Evolutionary conservation across 495 filamentous ascomycete genomes (phyloP), one percentile per base, ranked within the genome.

Genomic region (Bryoglossum gracile): DNA sequence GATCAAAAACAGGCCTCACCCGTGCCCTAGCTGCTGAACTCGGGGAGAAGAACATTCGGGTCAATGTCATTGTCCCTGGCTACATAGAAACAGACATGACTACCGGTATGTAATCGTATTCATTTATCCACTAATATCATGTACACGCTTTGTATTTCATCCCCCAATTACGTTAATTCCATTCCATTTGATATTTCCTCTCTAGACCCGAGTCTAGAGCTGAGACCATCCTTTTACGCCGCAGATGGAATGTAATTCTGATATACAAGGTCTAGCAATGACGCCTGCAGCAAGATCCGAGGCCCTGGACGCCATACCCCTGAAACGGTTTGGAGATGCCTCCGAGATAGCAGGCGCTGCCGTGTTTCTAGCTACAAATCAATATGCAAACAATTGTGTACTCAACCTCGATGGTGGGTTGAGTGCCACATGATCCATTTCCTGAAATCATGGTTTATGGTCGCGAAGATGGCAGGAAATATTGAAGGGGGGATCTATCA

Each of bases 361-460:
- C 35, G 63, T 79, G 23, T 94, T 92, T 62, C 74, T 94, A 14
- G 82, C 78, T n/a, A 71, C 68, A 23, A 92, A 89, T 63, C 61
- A 76, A 36, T 94, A 89, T 61, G 82, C 86, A 8, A 88, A 89
- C 58, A 90, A 90, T 47, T 89, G 86, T 65, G 75, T 89, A 21
- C 71, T 94, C 8, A 89, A 87, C 57, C 71, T 94, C n/a, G 88
- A 94, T 61, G 88, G 88, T 14, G 88, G 88, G 1, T 58, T 90
- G 45, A 88, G 86, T 56, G 84, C 83, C 11, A 66, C 73, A 16
- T 86, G 58, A 62, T 35, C 8, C 10, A n/a, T 11, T 39, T 46
- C 17, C 6, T 21, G 47, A 38, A 34, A 23, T 21, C 16, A 24
- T 30, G 24, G 14, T 25, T 54, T 40, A 45, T 37, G 54, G 59